Evolutionary conservation across 202 grass and related monocot species (phyloP).

Genomic region (Digitaria exilis): DNA sequence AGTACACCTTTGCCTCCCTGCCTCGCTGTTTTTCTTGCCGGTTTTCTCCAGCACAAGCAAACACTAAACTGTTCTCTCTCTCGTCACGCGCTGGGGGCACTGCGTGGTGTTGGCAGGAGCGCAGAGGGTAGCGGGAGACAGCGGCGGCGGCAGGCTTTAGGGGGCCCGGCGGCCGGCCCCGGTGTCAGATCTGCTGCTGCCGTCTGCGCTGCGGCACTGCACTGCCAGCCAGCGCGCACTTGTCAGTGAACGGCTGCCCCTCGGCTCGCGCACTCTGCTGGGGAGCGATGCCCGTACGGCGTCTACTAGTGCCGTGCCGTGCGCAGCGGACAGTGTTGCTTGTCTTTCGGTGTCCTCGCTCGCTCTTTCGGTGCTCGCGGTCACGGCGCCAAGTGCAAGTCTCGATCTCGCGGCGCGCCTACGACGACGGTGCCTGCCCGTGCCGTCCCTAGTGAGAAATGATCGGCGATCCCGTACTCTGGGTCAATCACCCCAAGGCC

Average conservation of each 20-base stretch:
- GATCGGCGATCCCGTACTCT: background rate
- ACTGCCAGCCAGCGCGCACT: slow-evolving; percentile 8
- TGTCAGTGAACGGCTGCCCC: slow-evolving; percentile 4
- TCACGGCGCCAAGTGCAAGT: too few species aligned
- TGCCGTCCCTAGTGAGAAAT: background rate
- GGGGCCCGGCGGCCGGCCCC: background rate
- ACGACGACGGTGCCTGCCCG: too few species aligned
- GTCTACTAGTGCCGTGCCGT: slow-evolving; percentile 16
- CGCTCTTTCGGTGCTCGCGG: too few species aligned
- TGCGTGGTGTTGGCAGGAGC: too few species aligned
- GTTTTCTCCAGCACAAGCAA: background rate
- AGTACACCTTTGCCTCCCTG: slow-evolving; percentile 12
- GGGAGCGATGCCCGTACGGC: slow-evolving; percentile 14
- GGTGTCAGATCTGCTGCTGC: slow-evolving; percentile 35
- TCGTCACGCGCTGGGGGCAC: slow-evolving; percentile 33
- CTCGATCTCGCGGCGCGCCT: background rate
- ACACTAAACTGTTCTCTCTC: background rate
- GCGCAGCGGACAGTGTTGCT: slow-evolving; percentile 9
- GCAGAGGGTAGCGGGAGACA: slow-evolving; percentile 20
- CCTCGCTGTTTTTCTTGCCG: background rate
- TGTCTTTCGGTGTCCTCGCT: too few species aligned
- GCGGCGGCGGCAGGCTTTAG: slow-evolving; percentile 36
- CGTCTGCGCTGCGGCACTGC: slow-evolving; percentile 12
- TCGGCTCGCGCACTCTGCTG: background rate
- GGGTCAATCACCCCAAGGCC: background rate